Percentiles rank a stretch among this genome's conserved stretches.
Conservation (phyloP, 2,329 filamentous ascomycete genomes). For the Conoideocrella luteorostrata region DNA sequence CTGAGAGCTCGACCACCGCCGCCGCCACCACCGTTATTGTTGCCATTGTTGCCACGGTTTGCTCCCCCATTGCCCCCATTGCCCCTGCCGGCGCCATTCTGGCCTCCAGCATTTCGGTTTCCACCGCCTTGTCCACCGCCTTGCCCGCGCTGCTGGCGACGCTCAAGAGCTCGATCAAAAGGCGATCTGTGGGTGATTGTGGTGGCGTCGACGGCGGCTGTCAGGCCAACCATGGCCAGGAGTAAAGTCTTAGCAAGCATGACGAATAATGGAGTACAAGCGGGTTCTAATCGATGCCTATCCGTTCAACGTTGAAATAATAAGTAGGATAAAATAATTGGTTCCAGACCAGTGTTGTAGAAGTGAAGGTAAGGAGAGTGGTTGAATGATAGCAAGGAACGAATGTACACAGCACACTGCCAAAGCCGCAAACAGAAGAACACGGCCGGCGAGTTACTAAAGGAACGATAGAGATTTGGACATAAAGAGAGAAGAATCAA, state of each 20-base stretch:
- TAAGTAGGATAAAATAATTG: constrained; percentile 18
- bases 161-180: constrained; percentile 29
- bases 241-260: constrained; percentile 49
- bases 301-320: background rate
- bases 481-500: constrained; percentile 22
- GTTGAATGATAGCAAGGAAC: constrained; percentile 17
- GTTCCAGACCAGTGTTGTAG: constrained; percentile 14
- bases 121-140: background rate
- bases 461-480: constrained; percentile 19
- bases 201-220: constrained; percentile 33
- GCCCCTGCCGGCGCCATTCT: background rate
- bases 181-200: constrained; percentile 32
- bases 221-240: constrained; percentile 39
- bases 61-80: background rate
- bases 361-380: constrained; percentile 10
- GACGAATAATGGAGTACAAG: constrained; percentile 2
- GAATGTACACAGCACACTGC: constrained; percentile 22
- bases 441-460: constrained; percentile 19
- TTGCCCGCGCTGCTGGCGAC: constrained; percentile 32
- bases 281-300: constrained; percentile 9
- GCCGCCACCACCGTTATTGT: constrained; percentile 14
- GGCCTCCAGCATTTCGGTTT: background rate
- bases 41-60: constrained; percentile 5
- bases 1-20: constrained; percentile 28
- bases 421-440: constrained; percentile 13